Conservation (phyloP, 305 asterid species). For the Ruellia speciosa region DNA sequence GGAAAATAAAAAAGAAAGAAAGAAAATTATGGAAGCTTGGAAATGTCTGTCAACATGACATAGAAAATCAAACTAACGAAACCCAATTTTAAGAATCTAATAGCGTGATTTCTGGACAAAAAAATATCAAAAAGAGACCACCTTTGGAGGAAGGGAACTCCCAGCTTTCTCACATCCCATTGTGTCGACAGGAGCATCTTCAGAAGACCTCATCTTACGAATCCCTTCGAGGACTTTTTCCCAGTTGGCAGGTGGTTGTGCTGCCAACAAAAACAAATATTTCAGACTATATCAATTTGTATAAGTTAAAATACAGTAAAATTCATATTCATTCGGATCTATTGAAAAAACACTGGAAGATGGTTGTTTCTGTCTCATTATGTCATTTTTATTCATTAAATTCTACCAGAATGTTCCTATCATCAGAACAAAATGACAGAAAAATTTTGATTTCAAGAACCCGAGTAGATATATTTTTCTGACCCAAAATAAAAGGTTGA, state of each 20-base stretch:
- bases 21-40: background rate
- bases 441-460: too few species aligned
- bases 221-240: constrained; percentile 72
- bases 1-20: background rate
- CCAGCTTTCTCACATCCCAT: constrained; percentile 99
- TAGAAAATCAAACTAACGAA: background rate
- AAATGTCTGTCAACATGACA: background rate
- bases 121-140: constrained; percentile 22
- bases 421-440: too few species aligned
- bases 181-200: constrained; percentile 92
- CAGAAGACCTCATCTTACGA: constrained; percentile 78
- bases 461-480: too few species aligned
- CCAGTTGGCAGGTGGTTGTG: constrained; percentile 60
- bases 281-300: background rate
- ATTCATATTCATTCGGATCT: background rate
- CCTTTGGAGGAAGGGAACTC: constrained; percentile 85
- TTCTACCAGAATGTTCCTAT: too few species aligned
- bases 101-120: background rate
- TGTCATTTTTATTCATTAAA: too few species aligned
- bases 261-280: constrained; percentile 25
- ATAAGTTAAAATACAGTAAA: background rate
- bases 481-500: too few species aligned
- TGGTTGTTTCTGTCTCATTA: too few species aligned
- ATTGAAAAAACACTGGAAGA: too few species aligned
- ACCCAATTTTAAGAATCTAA: constrained; percentile 5